phyloP scores from a whole-genome alignment of 1,284 basidiomycete species.

The Golubevia pallescens region DNA sequence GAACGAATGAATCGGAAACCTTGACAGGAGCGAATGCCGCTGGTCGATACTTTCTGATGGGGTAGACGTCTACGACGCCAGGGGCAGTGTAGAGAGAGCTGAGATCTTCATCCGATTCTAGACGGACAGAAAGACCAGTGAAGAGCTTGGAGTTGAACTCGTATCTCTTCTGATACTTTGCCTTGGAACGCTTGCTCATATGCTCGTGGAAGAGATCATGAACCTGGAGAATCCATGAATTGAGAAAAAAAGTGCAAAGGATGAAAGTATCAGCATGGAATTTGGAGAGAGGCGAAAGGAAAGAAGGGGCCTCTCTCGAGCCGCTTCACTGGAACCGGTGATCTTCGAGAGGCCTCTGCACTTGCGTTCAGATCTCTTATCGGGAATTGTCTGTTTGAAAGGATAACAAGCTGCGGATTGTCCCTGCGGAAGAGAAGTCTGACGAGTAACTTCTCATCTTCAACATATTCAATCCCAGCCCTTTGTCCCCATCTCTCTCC shows the following conservation, averaged over 20 bases:
- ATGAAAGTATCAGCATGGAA: not conserved
- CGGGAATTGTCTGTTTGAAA: too few relatives aligned
- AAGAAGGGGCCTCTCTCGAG: too few relatives aligned
- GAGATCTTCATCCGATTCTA: constrained; percentile 33
- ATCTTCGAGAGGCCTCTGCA: too few relatives aligned
- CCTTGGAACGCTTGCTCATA: constrained; percentile 25
- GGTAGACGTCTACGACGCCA: constrained; percentile 28
- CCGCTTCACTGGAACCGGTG: too few relatives aligned
- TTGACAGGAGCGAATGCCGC: constrained; percentile 29
- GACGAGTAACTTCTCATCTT: too few relatives aligned
- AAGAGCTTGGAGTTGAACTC: constrained; percentile 34
- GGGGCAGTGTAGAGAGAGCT: constrained; percentile 23
- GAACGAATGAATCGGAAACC: constrained; percentile 28
- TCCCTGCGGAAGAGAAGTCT: too few relatives aligned
- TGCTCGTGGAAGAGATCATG: constrained; percentile 30
- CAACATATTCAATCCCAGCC: too few relatives aligned
- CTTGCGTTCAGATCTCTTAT: not conserved
- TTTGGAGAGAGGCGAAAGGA: not conserved
- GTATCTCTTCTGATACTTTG: constrained; percentile 28
- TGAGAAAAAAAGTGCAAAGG: too few relatives aligned
- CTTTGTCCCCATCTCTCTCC: not conserved
- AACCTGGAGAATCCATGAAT: not conserved
- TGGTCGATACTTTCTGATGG: constrained; percentile 23
- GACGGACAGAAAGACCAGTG: constrained; percentile 30
- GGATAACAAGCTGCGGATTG: too few relatives aligned